Base-by-base conservation (phyloP, 2,329 filamentous ascomycete species). In the Alternaria viburni region DNA sequence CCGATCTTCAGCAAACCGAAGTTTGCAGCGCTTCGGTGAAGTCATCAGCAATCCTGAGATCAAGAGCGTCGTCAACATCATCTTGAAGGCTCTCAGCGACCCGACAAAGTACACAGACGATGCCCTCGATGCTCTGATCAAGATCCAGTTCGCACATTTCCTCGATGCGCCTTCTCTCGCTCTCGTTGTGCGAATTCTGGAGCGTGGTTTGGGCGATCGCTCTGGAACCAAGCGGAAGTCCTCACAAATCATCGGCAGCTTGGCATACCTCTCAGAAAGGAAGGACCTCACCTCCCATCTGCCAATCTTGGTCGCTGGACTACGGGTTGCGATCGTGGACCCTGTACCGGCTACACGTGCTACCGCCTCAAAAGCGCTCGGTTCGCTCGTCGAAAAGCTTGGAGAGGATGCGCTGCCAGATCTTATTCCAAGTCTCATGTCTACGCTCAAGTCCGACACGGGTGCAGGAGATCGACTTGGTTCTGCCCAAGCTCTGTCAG, bases 11-110 rank as follows among this genome's bases (percentile, higher is more conserved):
- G 96, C 96, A 8, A 99, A 99, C 81, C 90, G 95, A 81, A 97
- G 93, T 82, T 86, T 99, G 82, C 97, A 99, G 83, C 91, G 96
- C 60, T 99, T 99, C 78, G 96, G 96, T 69, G 96, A 99, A 80
- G 96, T 99, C 70, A 99, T 99, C 79, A 96, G 87, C 80, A 99
- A 99, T 79, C 96, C 96, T 5, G 96, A 99, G 81, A 93, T 99
- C 76, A 97, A 97, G 87, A 88, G 90, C 68, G 86, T 98, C 13
- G 95, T 98, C 62, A 90, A 91, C 73, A 91, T 97, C 60, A 87
- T 99, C 32, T 89, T 99, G 71, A 98, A 97, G 82, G 96, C 96
- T 66, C 88, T 99, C 63, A 99, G 96, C 74, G 96, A 99, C 78
- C 94, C 96, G 2, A 99, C 95, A 0, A 98, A 96, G 78, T 93